phyloP scores from a whole-genome alignment of 2,329 filamentous ascomycete species.

The Colletotrichum somersetense region DNA sequence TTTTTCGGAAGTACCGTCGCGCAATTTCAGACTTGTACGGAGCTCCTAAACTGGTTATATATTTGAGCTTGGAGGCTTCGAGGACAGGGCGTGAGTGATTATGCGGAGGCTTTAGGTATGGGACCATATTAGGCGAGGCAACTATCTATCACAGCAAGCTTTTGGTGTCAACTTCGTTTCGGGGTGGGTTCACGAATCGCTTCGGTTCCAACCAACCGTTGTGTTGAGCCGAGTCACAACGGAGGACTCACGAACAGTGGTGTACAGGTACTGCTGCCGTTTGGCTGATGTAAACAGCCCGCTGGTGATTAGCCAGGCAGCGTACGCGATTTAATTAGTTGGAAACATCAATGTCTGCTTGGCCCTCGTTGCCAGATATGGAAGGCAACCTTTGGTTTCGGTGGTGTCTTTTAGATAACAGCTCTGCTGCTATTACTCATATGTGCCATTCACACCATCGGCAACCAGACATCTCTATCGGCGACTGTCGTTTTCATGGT shows the following conservation, averaged over 20 bases:
- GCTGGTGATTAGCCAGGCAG: conserved; percentile 47
- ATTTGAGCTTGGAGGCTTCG: no score
- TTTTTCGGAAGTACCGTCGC: no score
- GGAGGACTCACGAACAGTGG: background rate
- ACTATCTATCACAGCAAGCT: no score
- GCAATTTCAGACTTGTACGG: no score
- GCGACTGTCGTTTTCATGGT: conserved; percentile 49
- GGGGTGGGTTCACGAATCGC: no score
- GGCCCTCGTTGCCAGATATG: conserved; percentile 49
- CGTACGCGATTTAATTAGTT: conserved; percentile 48
- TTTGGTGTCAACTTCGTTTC: no score
- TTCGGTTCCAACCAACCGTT: no score
- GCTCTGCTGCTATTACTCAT: conserved; percentile 47
- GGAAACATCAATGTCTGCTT: conserved; percentile 48
- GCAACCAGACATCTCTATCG: conserved; percentile 41
- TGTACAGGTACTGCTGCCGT: conserved; percentile 45
- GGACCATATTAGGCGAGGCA: no score
- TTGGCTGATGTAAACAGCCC: conserved; percentile 48
- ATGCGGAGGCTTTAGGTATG: no score
- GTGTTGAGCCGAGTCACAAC: background rate
- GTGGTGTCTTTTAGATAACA: conserved; percentile 47
- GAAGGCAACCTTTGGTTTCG: conserved; percentile 48
- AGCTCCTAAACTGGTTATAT: no score
- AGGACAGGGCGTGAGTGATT: no score
- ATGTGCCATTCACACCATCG: conserved; percentile 49